phyloP scores from a whole-genome alignment of 2,329 filamentous ascomycete genomes.

The Talaromyces atroroseus region DNA sequence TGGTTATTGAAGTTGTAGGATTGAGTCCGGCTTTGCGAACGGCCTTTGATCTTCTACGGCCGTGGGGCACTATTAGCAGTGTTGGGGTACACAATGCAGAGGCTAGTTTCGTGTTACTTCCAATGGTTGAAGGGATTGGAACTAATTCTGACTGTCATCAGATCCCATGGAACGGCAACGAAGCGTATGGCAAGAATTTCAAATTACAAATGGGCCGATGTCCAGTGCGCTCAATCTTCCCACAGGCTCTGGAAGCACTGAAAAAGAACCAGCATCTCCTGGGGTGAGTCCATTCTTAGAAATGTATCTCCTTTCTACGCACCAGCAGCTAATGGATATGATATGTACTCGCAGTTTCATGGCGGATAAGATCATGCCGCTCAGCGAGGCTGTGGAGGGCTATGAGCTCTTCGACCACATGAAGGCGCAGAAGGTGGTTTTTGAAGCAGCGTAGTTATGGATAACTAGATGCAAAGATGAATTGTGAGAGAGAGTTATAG shows the following conservation, averaged over 20 bases:
- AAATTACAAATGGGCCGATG: slow-evolving; percentile 71
- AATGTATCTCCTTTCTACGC: neutral
- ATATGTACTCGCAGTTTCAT: slow-evolving; percentile 58
- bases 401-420: slow-evolving; percentile 69
- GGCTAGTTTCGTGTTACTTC: slow-evolving; percentile 37
- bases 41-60: slow-evolving; percentile 65
- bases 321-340: neutral
- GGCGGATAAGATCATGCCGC: slow-evolving; percentile 69
- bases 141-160: slow-evolving; percentile 27
- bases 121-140: neutral
- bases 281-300: slow-evolving; percentile 49
- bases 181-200: slow-evolving; percentile 65
- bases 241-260: slow-evolving; percentile 59
- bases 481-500: too few species aligned
- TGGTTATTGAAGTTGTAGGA: slow-evolving; percentile 74
- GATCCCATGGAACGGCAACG: slow-evolving; percentile 62
- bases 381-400: slow-evolving; percentile 60
- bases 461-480: too few species aligned
- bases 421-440: slow-evolving; percentile 69
- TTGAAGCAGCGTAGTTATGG: slow-evolving; percentile 43
- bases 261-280: slow-evolving; percentile 62
- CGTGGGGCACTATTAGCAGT: slow-evolving; percentile 68
- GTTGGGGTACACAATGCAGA: slow-evolving; percentile 72
- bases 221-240: slow-evolving; percentile 66
- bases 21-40: slow-evolving; percentile 63